These are phyloP conservation scores for Taphrina sp. DNA, from an alignment of 1,139 yeast genomes.

Conservation along the genomic window DNA sequence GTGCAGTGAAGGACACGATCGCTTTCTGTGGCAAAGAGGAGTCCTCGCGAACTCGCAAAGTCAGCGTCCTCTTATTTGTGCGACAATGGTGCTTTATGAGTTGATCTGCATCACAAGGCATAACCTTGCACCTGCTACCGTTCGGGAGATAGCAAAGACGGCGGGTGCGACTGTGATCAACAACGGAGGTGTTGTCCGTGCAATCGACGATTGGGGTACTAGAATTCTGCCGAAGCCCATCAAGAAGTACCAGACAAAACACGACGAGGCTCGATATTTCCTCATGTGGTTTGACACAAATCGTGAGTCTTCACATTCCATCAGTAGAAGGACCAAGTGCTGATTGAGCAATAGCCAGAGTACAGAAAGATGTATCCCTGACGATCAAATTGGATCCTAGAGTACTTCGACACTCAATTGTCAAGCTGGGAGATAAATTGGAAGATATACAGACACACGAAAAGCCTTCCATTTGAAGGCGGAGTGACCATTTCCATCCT, in stretches of 20 bases:
- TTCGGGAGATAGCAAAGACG: conserved; percentile 28
- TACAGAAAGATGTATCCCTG: conserved; percentile 19
- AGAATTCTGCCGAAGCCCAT: conserved; percentile 17
- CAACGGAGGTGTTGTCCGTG: conserved; percentile 31
- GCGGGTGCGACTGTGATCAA: conserved; percentile 30
- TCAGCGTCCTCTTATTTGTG: not conserved
- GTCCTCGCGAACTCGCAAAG: no score
- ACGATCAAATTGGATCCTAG: conserved; percentile 30
- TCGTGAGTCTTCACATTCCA: conserved; percentile 1
- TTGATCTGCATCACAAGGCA: conserved; percentile 23
- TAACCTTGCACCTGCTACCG: conserved; percentile 19
- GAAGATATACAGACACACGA: conserved; percentile 10
- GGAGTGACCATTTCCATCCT: no score
- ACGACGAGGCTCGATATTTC: conserved; percentile 22
- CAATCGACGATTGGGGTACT: conserved; percentile 23
- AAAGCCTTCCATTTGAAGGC: no score
- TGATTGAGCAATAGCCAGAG: conserved; percentile 17
- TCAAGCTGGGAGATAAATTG: conserved; percentile 29
- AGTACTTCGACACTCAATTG: conserved; percentile 22
- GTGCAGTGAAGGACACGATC: no score
- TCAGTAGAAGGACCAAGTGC: not conserved
- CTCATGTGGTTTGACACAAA: conserved; percentile 31
- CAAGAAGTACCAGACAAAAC: conserved; percentile 23
- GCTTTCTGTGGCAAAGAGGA: no score
- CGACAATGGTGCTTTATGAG: conserved; percentile 24